phyloP scores from a whole-genome alignment of 2,329 filamentous ascomycete species.

The Neopestalotiopsis rosae region DNA sequence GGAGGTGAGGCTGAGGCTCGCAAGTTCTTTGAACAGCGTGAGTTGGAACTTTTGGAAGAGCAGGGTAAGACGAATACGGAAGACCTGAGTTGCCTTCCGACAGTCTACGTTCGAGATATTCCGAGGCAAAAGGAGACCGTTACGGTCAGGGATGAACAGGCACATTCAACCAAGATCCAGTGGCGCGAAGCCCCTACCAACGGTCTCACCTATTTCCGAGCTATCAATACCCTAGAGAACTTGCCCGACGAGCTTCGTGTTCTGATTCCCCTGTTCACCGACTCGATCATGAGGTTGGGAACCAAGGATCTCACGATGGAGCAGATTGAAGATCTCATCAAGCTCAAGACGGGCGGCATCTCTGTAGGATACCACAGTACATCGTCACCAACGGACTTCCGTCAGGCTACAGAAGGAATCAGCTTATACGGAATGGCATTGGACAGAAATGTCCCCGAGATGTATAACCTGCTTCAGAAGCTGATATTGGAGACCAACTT shows the following conservation, averaged over 20 bases:
- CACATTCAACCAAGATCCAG: slow-evolving; percentile 74
- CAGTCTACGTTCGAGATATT: slow-evolving; percentile 88
- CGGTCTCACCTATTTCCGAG: slow-evolving; percentile 93
- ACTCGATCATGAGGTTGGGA: slow-evolving; percentile 90
- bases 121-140: slow-evolving; percentile 73
- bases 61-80: slow-evolving; percentile 85
- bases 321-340: slow-evolving; percentile 93
- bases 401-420: slow-evolving; percentile 78
- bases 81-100: slow-evolving; percentile 86
- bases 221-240: slow-evolving; percentile 78
- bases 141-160: slow-evolving; percentile 65
- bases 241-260: slow-evolving; percentile 84
- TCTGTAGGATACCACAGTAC: slow-evolving; percentile 84
- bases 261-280: slow-evolving; percentile 87
- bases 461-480: slow-evolving; percentile 85
- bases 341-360: slow-evolving; percentile 92
- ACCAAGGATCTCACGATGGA: slow-evolving; percentile 91
- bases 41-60: slow-evolving; percentile 79
- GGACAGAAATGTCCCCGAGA: slow-evolving; percentile 86
- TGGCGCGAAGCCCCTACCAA: slow-evolving; percentile 96
- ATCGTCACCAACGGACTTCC: slow-evolving; percentile 75
- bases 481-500: slow-evolving; percentile 90
- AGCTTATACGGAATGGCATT: slow-evolving; percentile 85
- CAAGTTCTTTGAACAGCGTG: slow-evolving; percentile 74
- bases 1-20: slow-evolving; percentile 75